Evolutionary conservation across 257 asterid species (phyloP).

Genomic region (Plectranthus barbatus): DNA sequence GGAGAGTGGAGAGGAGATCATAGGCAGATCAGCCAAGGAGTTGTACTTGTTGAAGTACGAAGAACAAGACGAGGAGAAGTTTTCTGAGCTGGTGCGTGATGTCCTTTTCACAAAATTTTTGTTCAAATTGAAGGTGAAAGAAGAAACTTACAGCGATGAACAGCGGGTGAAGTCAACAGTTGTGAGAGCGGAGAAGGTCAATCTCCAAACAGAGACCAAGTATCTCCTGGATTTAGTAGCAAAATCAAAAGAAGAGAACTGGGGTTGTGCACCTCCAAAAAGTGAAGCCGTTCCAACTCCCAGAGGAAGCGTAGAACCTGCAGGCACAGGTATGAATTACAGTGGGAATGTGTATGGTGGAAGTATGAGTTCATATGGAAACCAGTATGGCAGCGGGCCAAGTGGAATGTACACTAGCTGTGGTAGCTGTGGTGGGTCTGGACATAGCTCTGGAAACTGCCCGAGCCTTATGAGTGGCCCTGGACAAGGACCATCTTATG

Average conservation of each 20-base stretch:
- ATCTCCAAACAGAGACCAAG: conserved; percentile 43
- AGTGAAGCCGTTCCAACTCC: neutral
- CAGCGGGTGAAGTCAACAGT: conserved; percentile 82
- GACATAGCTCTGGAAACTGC: conserved; percentile 68
- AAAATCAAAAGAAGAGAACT: conserved; percentile 37
- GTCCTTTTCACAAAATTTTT: conserved; percentile 42
- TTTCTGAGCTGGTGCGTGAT: conserved; percentile 41
- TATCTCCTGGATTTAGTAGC: conserved; percentile 41
- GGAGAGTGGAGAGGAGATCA: conserved; percentile 74
- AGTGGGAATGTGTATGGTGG: conserved; percentile 22
- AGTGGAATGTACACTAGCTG: conserved; percentile 42
- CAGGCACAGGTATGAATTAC: conserved; percentile 21
- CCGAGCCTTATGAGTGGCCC: conserved; percentile 55
- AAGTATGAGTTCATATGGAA: conserved; percentile 38
- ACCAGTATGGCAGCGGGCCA: conserved; percentile 43
- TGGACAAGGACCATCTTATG: conserved; percentile 54
- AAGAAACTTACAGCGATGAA: conserved; percentile 72
- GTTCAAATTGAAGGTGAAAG: conserved; percentile 85
- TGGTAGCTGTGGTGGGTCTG: conserved; percentile 69
- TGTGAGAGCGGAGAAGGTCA: conserved; percentile 61
- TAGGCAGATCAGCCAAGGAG: conserved; percentile 79
- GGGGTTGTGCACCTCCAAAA: conserved; percentile 20
- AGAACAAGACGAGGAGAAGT: conserved; percentile 74
- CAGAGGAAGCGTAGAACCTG: conserved; percentile 30
- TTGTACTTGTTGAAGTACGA: conserved; percentile 57